Base-by-base conservation (phyloP, 2,329 filamentous ascomycete species). In the Trichoderma sp. region DNA sequence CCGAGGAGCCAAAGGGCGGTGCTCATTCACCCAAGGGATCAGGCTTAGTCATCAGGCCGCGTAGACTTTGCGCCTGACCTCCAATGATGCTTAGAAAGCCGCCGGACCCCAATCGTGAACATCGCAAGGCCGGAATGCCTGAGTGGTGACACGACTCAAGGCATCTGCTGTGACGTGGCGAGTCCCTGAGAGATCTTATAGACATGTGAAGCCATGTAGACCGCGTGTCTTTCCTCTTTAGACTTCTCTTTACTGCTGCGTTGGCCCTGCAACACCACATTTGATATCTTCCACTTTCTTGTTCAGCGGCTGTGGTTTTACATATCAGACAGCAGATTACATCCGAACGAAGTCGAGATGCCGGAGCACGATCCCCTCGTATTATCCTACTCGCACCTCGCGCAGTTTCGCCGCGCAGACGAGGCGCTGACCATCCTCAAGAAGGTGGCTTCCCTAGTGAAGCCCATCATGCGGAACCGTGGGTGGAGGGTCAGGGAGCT, bases 391-490 rank as follows among this genome's bases (percentile, higher is more conserved):
- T 80, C 80, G 43, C 83, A 86, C 69, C 71, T 86, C 61, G 74
- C 74, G 9, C 73, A 78, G 24, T 78, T 83, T 39, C 78, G 80
- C 1, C 79, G 82, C 2, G 79, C 81, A 21, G 72, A 75, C 17
- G 83, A 86, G 66, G 84, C 84, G 15, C 73, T 86, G 19, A 78
- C 85, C 43, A 86, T 85, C 65, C 83, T 98, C 26, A 90, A 88
- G 72, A 93, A 90, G 76, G 84, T 96, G 47, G 92, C 92, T 3
- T 96, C 93, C 28, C 78, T 96, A 65, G 93, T 97, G 67, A 97
- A 97, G 76, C 94, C 94, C 19, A 91, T 98, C 68, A 98, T 98
- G 93, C 85, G 92, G 69, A 92, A 92, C 55, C 87, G 91, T 50
- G 83, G 83, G 63, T 98, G 93, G 91, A 89, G 82, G 68, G 91